Percentiles rank a stretch among this genome's conserved stretches.
Conservation (phyloP, 1,139 yeast genomes). For the Geotrichum aggregatum region DNA sequence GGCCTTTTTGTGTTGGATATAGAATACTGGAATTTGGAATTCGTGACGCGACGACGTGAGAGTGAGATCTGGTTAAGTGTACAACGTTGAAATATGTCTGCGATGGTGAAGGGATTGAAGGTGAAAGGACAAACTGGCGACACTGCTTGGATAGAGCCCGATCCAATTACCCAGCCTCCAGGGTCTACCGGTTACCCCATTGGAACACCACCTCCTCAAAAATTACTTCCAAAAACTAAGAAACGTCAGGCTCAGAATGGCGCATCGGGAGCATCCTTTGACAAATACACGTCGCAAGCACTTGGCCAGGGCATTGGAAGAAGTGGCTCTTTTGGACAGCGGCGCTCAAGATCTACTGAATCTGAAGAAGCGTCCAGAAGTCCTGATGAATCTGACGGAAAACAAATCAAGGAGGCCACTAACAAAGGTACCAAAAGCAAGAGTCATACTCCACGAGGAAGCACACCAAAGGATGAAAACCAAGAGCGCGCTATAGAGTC, state of each 20-base stretch:
- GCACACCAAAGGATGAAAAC: constrained; percentile 9
- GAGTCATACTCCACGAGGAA: constrained; percentile 13
- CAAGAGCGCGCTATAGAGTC: constrained; percentile 8
- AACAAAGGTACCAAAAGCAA: constrained; percentile 4
- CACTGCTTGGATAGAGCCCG: constrained; percentile 55
- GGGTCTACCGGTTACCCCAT: constrained; percentile 64
- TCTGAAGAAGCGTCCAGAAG: constrained; percentile 14
- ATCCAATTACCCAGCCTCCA: constrained; percentile 49
- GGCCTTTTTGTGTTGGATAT: background rate
- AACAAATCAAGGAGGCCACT: constrained; percentile 3
- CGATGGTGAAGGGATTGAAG: background rate
- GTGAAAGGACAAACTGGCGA: background rate
- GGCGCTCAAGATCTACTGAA: constrained; percentile 26
- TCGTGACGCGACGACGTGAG: background rate
- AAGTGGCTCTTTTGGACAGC: background rate
- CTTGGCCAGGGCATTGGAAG: background rate
- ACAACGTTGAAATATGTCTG: background rate
- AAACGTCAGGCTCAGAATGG: constrained; percentile 13
- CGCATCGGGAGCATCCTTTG: background rate
- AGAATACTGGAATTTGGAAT: background rate
- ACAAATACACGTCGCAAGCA: background rate
- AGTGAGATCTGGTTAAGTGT: background rate
- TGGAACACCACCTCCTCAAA: constrained; percentile 56
- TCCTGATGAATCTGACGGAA: constrained; percentile 22
- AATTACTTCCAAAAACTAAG: constrained; percentile 42